A percentile compares a stretch with the other conserved stretches of the same genome.
Evolutionary conservation across 1,139 yeast genomes (phyloP).

Genomic region (Yamadazyma pseudoaaseri): DNA sequence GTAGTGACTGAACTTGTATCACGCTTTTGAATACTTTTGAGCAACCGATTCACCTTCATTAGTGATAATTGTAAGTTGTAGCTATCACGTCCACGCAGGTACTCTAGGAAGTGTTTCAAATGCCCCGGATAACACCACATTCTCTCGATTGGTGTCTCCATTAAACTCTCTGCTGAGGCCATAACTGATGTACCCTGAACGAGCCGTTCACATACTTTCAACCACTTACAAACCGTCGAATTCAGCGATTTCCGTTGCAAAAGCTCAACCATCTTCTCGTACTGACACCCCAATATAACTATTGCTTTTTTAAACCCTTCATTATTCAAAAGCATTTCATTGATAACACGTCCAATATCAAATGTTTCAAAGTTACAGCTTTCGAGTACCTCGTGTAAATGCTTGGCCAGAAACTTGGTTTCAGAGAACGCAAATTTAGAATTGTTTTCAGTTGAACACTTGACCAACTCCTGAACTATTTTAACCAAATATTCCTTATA

Average conservation of each 20-base stretch:
- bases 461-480: not conserved
- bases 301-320: slow-evolving; percentile 5
- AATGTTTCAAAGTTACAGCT: slow-evolving; percentile 16
- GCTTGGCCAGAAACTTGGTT: no score
- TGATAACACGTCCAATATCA: slow-evolving; percentile 18
- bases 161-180: slow-evolving; percentile 8
- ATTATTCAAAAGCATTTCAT: slow-evolving; percentile 10
- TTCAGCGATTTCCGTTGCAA: not conserved
- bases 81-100: slow-evolving; percentile 9
- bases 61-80: slow-evolving; percentile 15
- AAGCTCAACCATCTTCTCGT: not conserved
- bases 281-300: slow-evolving; percentile 4
- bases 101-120: slow-evolving; percentile 16
- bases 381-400: no score
- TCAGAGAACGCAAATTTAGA: no score
- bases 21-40: no score
- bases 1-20: slow-evolving; percentile 9
- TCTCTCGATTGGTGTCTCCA: slow-evolving; percentile 15
- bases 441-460: no score
- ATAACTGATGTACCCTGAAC: slow-evolving; percentile 2
- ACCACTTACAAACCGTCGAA: slow-evolving; percentile 12
- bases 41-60: slow-evolving; percentile 17
- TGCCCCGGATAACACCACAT: slow-evolving; percentile 16
- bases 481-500: not conserved
- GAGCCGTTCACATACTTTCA: slow-evolving; percentile 12